Evolutionary conservation across 352 stramenopile species (phyloP).

Genomic region (Globisporangium solare): DNA sequence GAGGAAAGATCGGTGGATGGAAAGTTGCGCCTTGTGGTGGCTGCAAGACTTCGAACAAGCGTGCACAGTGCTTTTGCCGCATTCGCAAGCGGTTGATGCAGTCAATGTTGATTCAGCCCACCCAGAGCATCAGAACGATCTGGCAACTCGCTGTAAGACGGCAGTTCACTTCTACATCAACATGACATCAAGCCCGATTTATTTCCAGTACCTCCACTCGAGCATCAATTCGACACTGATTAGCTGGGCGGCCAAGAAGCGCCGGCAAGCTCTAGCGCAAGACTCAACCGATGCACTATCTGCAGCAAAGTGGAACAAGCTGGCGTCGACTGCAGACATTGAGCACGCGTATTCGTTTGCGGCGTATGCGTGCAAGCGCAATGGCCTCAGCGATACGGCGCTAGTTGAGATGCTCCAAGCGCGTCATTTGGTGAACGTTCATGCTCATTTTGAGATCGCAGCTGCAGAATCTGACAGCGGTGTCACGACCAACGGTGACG

Average conservation of each 20-base stretch:
- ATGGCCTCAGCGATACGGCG: slow-evolving; percentile 74
- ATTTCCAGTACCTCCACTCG: slow-evolving; percentile 80
- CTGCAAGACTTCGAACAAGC: slow-evolving; percentile 84
- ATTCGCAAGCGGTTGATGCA: slow-evolving; percentile 64
- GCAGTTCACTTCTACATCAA: slow-evolving; percentile 77
- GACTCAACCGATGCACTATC: not conserved
- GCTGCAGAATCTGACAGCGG: slow-evolving; percentile 20
- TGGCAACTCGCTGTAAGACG: slow-evolving; percentile 38
- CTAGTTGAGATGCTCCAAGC: slow-evolving; percentile 85
- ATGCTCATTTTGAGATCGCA: slow-evolving; percentile 58
- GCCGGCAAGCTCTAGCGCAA: not conserved
- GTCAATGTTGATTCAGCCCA: slow-evolving; percentile 12
- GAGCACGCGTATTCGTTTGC: slow-evolving; percentile 81
- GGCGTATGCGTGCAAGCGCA: slow-evolving; percentile 82
- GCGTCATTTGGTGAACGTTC: slow-evolving; percentile 70
- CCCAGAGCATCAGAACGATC: slow-evolving; percentile 14
- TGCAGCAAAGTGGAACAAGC: slow-evolving; percentile 8
- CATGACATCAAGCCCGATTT: slow-evolving; percentile 78
- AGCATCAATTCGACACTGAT: slow-evolving; percentile 59
- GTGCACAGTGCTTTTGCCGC: slow-evolving; percentile 54
- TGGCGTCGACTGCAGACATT: slow-evolving; percentile 68
- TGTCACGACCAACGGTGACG: not conserved
- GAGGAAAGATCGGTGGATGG: slow-evolving; percentile 63
- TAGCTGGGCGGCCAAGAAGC: slow-evolving; percentile 54
- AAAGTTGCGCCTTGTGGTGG: slow-evolving; percentile 81